phyloP scores from a whole-genome alignment of 257 asterid species.

The Capsicum chinense region DNA sequence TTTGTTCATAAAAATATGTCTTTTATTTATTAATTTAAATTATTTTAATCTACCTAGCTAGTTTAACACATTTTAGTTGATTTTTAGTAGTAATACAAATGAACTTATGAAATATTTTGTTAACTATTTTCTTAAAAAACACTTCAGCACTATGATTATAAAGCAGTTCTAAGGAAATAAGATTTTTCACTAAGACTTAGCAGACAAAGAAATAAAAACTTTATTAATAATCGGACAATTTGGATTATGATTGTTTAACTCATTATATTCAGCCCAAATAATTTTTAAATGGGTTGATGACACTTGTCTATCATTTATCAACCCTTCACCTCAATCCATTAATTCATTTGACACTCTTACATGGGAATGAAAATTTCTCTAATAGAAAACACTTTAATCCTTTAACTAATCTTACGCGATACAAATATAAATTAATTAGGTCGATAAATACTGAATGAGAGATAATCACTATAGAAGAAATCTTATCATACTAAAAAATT shows the following conservation, averaged over 20 bases:
- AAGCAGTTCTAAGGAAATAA: too few relatives aligned
- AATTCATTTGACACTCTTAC: background rate
- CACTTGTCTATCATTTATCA: background rate
- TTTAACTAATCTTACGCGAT: background rate
- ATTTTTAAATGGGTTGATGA: background rate
- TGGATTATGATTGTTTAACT: background rate
- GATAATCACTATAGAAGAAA: background rate
- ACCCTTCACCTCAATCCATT: background rate
- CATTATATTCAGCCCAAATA: background rate
- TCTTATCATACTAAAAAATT: background rate
- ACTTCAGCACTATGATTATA: too few relatives aligned
- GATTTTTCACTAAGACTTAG: too few relatives aligned
- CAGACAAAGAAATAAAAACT: background rate
- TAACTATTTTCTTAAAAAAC: too few relatives aligned
- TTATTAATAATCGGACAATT: background rate
- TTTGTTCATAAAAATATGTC: background rate
- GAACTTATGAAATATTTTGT: too few relatives aligned
- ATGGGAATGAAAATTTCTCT: background rate
- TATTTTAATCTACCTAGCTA: background rate
- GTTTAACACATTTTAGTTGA: background rate
- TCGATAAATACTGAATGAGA: background rate
- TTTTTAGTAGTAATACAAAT: background rate
- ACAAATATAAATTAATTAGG: background rate
- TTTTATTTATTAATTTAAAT: background rate
- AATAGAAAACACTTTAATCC: background rate